phyloP scores from a whole-genome alignment of 768 basidiomycete species.

The Leccinellum albellum region DNA sequence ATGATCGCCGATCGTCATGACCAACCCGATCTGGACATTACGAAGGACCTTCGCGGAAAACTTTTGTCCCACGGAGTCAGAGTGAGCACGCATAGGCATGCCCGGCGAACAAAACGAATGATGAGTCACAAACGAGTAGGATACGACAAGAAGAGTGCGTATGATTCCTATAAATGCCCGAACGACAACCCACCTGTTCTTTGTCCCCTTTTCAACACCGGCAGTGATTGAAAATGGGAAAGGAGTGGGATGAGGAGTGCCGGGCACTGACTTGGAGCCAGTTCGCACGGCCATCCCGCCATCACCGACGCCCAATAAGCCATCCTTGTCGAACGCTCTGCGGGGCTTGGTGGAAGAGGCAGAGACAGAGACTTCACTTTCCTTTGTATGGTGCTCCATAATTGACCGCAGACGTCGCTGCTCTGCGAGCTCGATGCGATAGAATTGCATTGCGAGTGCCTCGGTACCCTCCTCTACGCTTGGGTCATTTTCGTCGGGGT shows the following conservation, averaged over 20 bases:
- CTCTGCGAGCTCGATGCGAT: slow-evolving; percentile 87
- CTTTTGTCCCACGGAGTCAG: not conserved
- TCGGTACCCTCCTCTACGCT: slow-evolving; percentile 69
- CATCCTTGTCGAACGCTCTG: slow-evolving; percentile 1
- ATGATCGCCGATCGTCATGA: slow-evolving; percentile 2
- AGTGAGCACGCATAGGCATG: not conserved
- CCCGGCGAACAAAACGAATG: not conserved
- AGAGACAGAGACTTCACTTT: slow-evolving; percentile 34
- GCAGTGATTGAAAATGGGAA: slow-evolving; percentile 95
- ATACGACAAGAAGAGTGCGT: not conserved
- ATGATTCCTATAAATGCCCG: not conserved
- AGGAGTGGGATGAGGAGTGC: slow-evolving; percentile 13
- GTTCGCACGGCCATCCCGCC: slow-evolving; percentile 1
- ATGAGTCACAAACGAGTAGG: not conserved
- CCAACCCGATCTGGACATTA: not conserved
- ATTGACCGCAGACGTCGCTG: slow-evolving; percentile 84
- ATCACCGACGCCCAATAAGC: not conserved
- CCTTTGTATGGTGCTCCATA: slow-evolving; percentile 85
- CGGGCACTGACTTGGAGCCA: slow-evolving; percentile 16
- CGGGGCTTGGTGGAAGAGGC: slow-evolving; percentile 5
- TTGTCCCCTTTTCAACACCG: slow-evolving; percentile 89
- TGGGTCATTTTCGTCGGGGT: slow-evolving; percentile 34
- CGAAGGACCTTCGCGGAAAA: not conserved
- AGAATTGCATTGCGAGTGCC: slow-evolving; percentile 87
- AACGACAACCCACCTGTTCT: slow-evolving; percentile 69